Percentiles rank a stretch among this genome's conserved stretches.
Evolutionary conservation across 164 flowering plant genomes (phyloP).

Genomic region (Tinospora cordifolia): DNA sequence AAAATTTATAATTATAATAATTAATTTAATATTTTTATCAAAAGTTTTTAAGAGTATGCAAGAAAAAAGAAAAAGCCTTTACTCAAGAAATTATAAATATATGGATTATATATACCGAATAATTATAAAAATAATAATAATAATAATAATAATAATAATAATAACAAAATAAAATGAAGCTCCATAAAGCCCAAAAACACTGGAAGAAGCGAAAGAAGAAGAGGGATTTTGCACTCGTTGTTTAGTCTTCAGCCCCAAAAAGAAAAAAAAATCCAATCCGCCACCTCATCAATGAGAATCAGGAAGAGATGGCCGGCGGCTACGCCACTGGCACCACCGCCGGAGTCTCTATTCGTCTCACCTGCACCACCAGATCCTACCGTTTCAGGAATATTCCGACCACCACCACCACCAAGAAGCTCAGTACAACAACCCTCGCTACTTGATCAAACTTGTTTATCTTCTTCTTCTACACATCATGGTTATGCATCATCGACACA

Average conservation of each 20-base stretch:
- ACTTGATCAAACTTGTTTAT: not conserved
- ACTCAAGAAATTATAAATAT: too few relatives aligned
- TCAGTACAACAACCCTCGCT: not conserved
- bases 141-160: too few relatives aligned
- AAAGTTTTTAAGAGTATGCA: too few relatives aligned
- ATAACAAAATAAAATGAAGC: not conserved
- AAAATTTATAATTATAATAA: too few relatives aligned
- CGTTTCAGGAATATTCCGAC: not conserved
- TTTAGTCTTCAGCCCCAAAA: constrained; percentile 6
- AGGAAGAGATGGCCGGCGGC: constrained; percentile 14
- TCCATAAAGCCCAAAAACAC: not conserved
- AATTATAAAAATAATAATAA: too few relatives aligned
- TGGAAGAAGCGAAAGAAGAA: not conserved
- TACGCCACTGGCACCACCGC: not conserved
- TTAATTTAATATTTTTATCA: too few relatives aligned
- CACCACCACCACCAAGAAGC: not conserved
- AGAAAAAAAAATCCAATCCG: too few relatives aligned
- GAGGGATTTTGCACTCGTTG: not conserved
- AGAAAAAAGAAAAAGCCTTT: too few relatives aligned
- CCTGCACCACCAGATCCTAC: constrained; percentile 11
- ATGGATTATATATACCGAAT: too few relatives aligned
- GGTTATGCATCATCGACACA: not conserved
- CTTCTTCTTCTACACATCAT: not conserved
- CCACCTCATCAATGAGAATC: constrained; percentile 19
- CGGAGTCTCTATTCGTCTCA: not conserved